Evolutionary conservation across 1,284 basidiomycete species (phyloP).

Genomic region (Coniferiporia weirii): DNA sequence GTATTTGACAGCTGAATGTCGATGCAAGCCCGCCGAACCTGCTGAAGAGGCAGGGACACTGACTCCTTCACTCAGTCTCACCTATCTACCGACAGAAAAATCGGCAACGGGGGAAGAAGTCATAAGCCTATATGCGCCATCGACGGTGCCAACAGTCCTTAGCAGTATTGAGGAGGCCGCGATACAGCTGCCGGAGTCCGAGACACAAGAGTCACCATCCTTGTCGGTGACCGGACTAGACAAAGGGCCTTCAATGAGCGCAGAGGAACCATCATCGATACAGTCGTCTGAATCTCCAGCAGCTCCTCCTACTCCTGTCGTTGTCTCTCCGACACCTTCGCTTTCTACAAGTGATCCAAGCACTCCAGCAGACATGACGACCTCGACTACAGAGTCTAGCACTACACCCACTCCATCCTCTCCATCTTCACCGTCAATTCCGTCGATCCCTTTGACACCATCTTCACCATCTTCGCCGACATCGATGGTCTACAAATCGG

Average conservation of each 20-base stretch:
- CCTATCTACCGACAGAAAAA: conserved; percentile 6
- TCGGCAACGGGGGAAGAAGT: neutral
- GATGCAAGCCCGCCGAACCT: conserved; percentile 17
- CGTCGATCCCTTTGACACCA: conserved; percentile 10
- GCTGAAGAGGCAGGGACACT: conserved; percentile 6
- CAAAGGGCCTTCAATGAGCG: neutral
- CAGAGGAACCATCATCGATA: conserved; percentile 1
- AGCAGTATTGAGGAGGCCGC: conserved; percentile 6
- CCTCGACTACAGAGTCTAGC: conserved; percentile 11
- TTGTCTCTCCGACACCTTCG: conserved; percentile 6
- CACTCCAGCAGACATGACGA: conserved; percentile 2
- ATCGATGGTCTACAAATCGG: conserved; percentile 5
- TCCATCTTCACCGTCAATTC: conserved; percentile 17
- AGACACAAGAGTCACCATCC: neutral
- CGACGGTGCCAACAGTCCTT: conserved; percentile 19
- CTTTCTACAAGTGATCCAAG: conserved; percentile 1
- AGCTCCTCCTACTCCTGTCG: neutral
- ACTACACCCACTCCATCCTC: conserved; percentile 10
- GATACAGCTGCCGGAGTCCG: conserved; percentile 10
- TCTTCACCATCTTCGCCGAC: conserved; percentile 18
- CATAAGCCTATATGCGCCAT: conserved; percentile 18
- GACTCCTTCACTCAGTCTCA: conserved; percentile 10
- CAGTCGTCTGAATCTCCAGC: conserved; percentile 5
- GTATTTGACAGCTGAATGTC: conserved; percentile 30
- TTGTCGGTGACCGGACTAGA: neutral